Evolutionary conservation across 164 flowering plant genomes (phyloP), one percentile per base, ranked within the genome.

Genomic region (Chimonanthus salicifolius): DNA sequence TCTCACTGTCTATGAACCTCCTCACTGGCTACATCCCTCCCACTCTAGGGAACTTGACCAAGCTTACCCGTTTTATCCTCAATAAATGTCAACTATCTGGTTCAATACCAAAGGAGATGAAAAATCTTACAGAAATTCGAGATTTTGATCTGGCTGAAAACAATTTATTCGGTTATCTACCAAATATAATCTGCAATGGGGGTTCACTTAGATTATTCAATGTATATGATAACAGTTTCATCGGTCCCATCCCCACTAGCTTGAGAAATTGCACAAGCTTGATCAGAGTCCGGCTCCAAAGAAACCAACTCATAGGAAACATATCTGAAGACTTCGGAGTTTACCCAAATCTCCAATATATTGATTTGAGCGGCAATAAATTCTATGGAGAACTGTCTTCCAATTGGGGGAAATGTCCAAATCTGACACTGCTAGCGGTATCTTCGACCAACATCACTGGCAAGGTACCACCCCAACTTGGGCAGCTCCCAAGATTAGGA

Each of bases 21-120:
- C 80, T 90, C 62, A 83, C 89, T 0, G 95, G 97, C 62, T 68
- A 79, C 9, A 85, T 92, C 64, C 90, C 90, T 62, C 65, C 79
- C 11, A 74, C 82, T n/a, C 44, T 87, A 1, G 78, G 86, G n/a
- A 83, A 83, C 49, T 74, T 87, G 5, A 65, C 78, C 6, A 76
- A 72, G 48, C 80, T 87, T 21, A 2, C 1, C 1, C 2, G 7
- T 16, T 49, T 87, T 6, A 16, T 74, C 13, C 82, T 87, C 33
- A 72, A 47, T 64, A 10, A 15, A 10, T 51, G 58, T 51, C 58
- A 7, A 15, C 4, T 51, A 44, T 44, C 49, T 44, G 69, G 69
- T 67, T 47, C 2, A 33, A 33, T 67, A 8, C 69, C 69, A 33
- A 5, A 18, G 44, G 48, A 67, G 16, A 67, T 67, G n/a, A 47